A percentile compares a stretch with the other conserved stretches of the same genome.
Conservation (phyloP, 2,329 filamentous ascomycete genomes). For the Paracamarosporium sp. region DNA sequence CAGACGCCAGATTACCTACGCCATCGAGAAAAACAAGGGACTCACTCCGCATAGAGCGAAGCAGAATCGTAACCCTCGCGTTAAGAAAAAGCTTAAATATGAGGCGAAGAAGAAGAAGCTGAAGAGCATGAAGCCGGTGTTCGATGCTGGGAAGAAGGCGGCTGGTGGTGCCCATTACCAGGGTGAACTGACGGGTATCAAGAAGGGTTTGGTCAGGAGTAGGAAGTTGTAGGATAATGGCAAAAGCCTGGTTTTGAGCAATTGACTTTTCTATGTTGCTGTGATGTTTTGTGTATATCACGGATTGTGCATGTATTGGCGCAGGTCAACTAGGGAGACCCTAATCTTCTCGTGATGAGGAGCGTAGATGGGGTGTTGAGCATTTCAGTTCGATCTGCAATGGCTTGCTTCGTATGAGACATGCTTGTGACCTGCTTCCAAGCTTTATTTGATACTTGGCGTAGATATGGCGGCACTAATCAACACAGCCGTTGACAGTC, state of each 20-base stretch:
- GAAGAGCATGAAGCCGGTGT: conserved; percentile 81
- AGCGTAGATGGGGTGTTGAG: no score
- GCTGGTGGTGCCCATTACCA: conserved; percentile 71
- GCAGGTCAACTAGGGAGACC: no score
- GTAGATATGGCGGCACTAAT: no score
- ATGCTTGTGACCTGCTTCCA: no score
- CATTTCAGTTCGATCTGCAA: no score
- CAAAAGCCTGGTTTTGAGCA: neutral
- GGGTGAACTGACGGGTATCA: conserved; percentile 95
- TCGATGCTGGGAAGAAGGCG: conserved; percentile 82
- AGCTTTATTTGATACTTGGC: no score
- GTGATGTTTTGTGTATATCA: no score
- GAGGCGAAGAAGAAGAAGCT: conserved; percentile 98
- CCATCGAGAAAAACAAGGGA: conserved; percentile 96
- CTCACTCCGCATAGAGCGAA: conserved; percentile 89
- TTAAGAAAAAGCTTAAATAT: conserved; percentile 98
- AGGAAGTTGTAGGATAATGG: conserved; percentile 72
- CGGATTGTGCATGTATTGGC: no score
- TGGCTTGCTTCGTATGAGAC: no score
- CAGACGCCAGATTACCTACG: conserved; percentile 71
- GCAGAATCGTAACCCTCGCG: conserved; percentile 90
- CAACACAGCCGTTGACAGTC: no score
- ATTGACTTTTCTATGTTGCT: no score
- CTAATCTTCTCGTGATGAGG: no score
- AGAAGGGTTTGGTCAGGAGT: conserved; percentile 90